Conservation (phyloP, 164 flowering plant species). For the Platanus orientalis region DNA sequence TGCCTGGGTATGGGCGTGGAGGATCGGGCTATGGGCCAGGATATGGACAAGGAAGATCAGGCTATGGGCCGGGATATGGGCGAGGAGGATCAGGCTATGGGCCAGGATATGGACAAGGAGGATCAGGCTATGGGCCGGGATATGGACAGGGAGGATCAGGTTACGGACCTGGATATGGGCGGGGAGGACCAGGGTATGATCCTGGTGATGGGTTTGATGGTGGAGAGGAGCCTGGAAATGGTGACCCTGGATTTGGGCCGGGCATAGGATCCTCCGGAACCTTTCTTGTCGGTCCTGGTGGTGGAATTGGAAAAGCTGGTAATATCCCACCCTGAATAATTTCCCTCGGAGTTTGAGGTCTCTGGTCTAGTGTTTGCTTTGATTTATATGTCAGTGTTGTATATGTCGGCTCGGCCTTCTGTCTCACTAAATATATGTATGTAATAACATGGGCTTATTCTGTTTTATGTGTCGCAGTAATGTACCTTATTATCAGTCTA, state of each 20-base stretch:
- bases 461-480: too few relatives aligned
- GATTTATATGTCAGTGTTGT: not conserved
- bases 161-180: slow-evolving; percentile 1
- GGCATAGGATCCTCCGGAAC: not conserved
- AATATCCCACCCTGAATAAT: not conserved
- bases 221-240: not conserved
- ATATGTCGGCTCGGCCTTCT: not conserved
- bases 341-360: not conserved
- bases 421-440: too few relatives aligned
- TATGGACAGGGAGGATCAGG: too few relatives aligned
- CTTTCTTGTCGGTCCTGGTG: not conserved
- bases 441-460: too few relatives aligned
- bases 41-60: not conserved
- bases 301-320: slow-evolving; percentile 4
- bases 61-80: slow-evolving; percentile 6
- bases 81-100: too few relatives aligned
- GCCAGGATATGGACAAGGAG: too few relatives aligned
- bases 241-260: not conserved
- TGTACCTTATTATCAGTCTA: too few relatives aligned
- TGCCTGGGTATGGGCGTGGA: not conserved
- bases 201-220: slow-evolving; percentile 6
- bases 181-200: slow-evolving; percentile 3
- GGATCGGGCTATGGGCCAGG: too few relatives aligned
- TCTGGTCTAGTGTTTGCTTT: not conserved
- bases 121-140: too few relatives aligned